phyloP scores from a whole-genome alignment of 495 filamentous ascomycete genomes.

The Daldinia loculata region DNA sequence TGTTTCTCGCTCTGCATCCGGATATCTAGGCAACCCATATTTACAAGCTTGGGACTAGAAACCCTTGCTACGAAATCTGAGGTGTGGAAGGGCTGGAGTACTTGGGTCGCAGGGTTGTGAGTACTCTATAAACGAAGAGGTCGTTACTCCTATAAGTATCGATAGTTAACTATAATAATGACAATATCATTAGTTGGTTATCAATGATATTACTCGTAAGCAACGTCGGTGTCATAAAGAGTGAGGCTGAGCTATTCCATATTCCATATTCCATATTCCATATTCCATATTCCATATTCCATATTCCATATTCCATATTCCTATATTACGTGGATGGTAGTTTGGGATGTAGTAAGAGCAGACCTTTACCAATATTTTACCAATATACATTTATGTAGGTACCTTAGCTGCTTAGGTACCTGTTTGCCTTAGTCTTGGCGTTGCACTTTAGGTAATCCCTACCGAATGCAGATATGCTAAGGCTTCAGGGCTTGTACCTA shows the following conservation, averaged over 20 bases:
- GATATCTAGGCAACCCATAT: conserved; percentile 10
- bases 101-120: not conserved
- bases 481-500: not conserved
- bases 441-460: not conserved
- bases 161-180: not conserved
- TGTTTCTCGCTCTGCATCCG: conserved; percentile 13
- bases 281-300: not conserved
- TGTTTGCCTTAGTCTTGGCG: conserved; percentile 8
- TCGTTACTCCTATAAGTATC: not conserved
- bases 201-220: not conserved
- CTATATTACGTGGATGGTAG: not conserved
- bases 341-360: not conserved
- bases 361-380: no score
- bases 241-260: not conserved
- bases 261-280: not conserved
- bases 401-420: no score
- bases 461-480: not conserved
- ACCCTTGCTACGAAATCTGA: not conserved
- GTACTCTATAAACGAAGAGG: not conserved
- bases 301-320: not conserved
- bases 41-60: conserved; percentile 1
- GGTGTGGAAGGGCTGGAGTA: not conserved
- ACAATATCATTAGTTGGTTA: not conserved
- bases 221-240: not conserved
- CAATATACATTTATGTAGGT: no score